A percentile compares a stretch with the other conserved stretches of the same genome.
These are phyloP conservation scores for Neolentinus lepideus DNA, from an alignment of 1,284 basidiomycete species.

Conservation along the genomic window DNA sequence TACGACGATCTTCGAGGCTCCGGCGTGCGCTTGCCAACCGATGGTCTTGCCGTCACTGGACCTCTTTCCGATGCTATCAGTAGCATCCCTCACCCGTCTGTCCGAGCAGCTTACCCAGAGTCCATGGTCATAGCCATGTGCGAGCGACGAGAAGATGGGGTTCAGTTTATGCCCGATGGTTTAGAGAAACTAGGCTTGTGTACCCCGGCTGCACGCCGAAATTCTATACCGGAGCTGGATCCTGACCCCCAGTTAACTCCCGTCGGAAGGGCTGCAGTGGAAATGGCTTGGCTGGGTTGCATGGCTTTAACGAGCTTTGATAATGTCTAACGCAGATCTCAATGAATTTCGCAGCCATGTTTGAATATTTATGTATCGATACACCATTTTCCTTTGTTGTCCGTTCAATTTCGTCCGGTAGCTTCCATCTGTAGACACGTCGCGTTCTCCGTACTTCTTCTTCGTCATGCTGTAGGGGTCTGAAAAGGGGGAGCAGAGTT, in stretches of 20 bases:
- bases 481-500: too few species aligned
- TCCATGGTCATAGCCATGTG: slow-evolving; percentile 55
- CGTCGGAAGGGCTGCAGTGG: slow-evolving; percentile 67
- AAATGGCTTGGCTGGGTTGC: slow-evolving; percentile 78
- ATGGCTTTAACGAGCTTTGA: slow-evolving; percentile 67
- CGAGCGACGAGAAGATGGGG: slow-evolving; percentile 49
- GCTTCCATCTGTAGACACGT: too few species aligned
- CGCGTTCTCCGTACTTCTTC: too few species aligned
- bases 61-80: slow-evolving; percentile 51
- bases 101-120: slow-evolving; percentile 24
- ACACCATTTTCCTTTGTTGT: background rate
- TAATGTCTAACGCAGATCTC: background rate
- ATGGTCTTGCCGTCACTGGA: slow-evolving; percentile 59
- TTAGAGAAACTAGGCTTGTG: slow-evolving; percentile 62
- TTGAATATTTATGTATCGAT: background rate
- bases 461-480: too few species aligned
- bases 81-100: slow-evolving; percentile 24
- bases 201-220: slow-evolving; percentile 17
- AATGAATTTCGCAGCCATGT: background rate
- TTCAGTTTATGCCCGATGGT: slow-evolving; percentile 66
- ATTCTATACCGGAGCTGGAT: slow-evolving; percentile 31
- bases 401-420: too few species aligned
- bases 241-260: slow-evolving; percentile 47
- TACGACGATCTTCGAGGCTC: slow-evolving; percentile 63
- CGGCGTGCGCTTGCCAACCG: slow-evolving; percentile 64